Percentiles rank a stretch among this genome's conserved stretches.
Evolutionary conservation across 352 stramenopile species (phyloP).

Genomic region (Pythium pyrilobum): DNA sequence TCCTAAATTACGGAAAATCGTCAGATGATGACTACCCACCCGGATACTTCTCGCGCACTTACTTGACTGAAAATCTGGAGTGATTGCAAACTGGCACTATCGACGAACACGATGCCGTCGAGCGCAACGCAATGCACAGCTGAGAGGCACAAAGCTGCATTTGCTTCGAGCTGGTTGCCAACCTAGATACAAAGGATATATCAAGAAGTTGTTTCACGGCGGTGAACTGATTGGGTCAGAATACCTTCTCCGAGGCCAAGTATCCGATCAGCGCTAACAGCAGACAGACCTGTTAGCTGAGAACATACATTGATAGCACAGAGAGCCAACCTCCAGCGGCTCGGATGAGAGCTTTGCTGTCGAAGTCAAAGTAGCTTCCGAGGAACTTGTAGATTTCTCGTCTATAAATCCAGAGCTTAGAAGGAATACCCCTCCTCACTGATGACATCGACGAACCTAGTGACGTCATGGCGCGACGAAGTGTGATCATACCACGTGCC

Average conservation of each 20-base stretch:
- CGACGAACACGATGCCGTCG: conserved; percentile 78
- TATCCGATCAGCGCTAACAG: conserved; percentile 59
- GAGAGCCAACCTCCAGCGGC: conserved; percentile 49
- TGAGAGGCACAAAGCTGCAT: conserved; percentile 44
- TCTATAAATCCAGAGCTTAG: conserved; percentile 19
- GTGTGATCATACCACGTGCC: conserved; percentile 24
- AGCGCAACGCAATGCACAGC: conserved; percentile 61
- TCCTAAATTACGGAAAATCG: too few relatives aligned
- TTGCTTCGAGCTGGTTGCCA: conserved; percentile 72
- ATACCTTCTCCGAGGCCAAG: conserved; percentile 65
- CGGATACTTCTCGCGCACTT: background rate
- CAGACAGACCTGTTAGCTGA: background rate
- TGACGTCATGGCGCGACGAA: conserved; percentile 20
- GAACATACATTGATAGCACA: background rate
- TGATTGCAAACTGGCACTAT: conserved; percentile 59
- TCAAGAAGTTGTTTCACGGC: background rate
- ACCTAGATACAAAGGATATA: conserved; percentile 35
- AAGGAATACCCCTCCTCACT: too few relatives aligned
- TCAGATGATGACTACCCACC: too few relatives aligned
- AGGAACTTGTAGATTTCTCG: conserved; percentile 61
- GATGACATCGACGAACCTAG: conserved; percentile 9
- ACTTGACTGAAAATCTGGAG: conserved; percentile 84
- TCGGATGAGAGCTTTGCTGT: conserved; percentile 68
- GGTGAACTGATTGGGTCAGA: background rate
- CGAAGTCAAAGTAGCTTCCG: conserved; percentile 76